Conservation (phyloP, 2,329 filamentous ascomycete species). For the Sporothrix phasma region DNA sequence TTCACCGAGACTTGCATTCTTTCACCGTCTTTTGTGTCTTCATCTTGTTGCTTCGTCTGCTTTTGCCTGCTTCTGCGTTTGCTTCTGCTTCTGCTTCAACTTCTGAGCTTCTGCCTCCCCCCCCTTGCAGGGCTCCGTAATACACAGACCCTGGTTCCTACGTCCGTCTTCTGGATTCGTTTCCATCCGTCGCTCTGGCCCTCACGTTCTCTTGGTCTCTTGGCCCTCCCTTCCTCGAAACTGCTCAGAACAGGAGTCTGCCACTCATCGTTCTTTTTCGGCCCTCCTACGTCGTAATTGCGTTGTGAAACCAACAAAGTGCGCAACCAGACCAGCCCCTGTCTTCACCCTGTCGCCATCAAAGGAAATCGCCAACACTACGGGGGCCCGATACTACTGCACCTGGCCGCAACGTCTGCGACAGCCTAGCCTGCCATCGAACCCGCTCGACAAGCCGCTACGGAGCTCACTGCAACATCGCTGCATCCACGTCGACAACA, state of each 20-base stretch:
- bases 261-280: not conserved
- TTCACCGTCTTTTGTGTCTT: not conserved
- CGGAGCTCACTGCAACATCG: not conserved
- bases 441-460: not conserved
- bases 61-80: not conserved
- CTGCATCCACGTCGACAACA: not conserved
- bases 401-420: conserved; percentile 2
- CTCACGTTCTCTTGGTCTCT: not conserved
- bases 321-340: not conserved
- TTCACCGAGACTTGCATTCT: not conserved
- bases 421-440: conserved; percentile 7
- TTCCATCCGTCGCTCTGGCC: not conserved
- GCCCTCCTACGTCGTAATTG: not conserved
- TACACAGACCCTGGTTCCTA: conserved; percentile 3
- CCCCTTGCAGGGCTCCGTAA: not conserved
- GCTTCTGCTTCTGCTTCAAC: not conserved
- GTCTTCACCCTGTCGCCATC: not conserved
- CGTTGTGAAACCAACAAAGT: conserved; percentile 8
- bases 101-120: conserved; percentile 1
- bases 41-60: not conserved
- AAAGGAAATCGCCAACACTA: not conserved
- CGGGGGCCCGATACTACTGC: too few relatives aligned
- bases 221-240: not conserved
- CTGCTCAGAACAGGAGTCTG: not conserved
- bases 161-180: not conserved